phyloP scores from a whole-genome alignment of 2,329 filamentous ascomycete species.

The Cyanodermella asteris region DNA sequence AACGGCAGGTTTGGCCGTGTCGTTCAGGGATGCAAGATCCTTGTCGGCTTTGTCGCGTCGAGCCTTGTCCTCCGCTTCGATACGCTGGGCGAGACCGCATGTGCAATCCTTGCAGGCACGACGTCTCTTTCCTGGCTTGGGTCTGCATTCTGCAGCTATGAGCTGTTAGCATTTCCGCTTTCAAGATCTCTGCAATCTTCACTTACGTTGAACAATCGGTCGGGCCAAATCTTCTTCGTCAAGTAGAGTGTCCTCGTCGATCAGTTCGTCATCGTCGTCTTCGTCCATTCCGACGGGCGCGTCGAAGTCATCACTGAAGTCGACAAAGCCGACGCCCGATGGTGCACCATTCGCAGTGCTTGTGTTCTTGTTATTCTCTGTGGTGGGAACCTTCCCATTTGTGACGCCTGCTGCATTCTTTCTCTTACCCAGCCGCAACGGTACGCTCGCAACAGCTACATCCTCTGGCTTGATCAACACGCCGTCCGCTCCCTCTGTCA shows the following conservation, averaged over 20 bases:
- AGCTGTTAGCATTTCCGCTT: no score
- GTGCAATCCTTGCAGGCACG: slow-evolving; percentile 96
- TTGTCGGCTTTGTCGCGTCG: slow-evolving; percentile 43
- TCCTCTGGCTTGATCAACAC: slow-evolving; percentile 56
- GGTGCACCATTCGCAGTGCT: slow-evolving; percentile 21
- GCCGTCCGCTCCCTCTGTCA: slow-evolving; percentile 36
- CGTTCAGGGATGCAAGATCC: slow-evolving; percentile 31
- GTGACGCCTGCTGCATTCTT: slow-evolving; percentile 12
- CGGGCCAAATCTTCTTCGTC: slow-evolving; percentile 64
- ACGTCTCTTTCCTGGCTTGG: slow-evolving; percentile 69
- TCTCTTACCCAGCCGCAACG: slow-evolving; percentile 36
- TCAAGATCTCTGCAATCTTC: slow-evolving; percentile 3
- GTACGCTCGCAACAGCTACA: slow-evolving; percentile 33
- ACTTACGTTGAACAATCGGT: slow-evolving; percentile 62
- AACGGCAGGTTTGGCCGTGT: slow-evolving; percentile 25
- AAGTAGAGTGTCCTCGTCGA: slow-evolving; percentile 75
- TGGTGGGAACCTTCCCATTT: slow-evolving; percentile 7
- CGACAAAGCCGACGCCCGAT: slow-evolving; percentile 44
- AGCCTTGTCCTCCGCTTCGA: slow-evolving; percentile 64
- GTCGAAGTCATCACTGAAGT: slow-evolving; percentile 42
- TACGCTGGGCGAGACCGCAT: slow-evolving; percentile 67
- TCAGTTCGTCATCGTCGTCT: slow-evolving; percentile 55
- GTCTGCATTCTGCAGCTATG: slow-evolving; percentile 62
- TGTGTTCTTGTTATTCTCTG: slow-evolving; percentile 13
- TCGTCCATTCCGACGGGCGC: slow-evolving; percentile 30